Evolutionary conservation across 164 flowering plant genomes (phyloP), one percentile per base, ranked within the genome.

Genomic region (Cinnamomum micranthum): DNA sequence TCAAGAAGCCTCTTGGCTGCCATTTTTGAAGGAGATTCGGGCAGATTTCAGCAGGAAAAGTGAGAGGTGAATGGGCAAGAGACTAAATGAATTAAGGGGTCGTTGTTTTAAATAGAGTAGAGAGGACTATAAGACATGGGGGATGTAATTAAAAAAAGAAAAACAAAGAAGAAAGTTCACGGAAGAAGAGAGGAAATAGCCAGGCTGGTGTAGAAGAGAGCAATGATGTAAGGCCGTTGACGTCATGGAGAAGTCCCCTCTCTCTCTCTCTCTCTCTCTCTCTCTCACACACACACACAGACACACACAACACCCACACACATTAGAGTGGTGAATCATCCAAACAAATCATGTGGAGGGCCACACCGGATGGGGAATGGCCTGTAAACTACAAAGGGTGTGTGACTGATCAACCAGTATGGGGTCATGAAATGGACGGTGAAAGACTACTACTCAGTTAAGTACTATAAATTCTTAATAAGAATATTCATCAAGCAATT

Each of bases 1-100:
- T 81, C 81, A 14, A 80, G 51, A 50, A 82, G 77, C 74, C 94
- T 65, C 83, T 88, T 92, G 5, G 84, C 84, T 0, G 92, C 89
- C 97, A 92, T 92, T 75, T 50, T 35, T 69, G 2, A 23, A 22
- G 10, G 19, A 10, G 15, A n/a, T 23, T 15, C 9, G 25, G 12
- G 65, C 50, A 22, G 59, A 27, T 59, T 59, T 20, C 72, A 13
- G 59, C 59, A 27, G 47, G 55, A 12, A 25, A 17, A 52, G 22
- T 20, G 52, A 69, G 71, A 67, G 50, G 14, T 20, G 69, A 31
- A 14, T 31, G 25, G 41, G 19, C 60, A 55, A 55, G 71, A 69
- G 59, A 50, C 67, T 35, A 69, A 77, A 23, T 65, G 31, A 28
- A 71, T 68, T 65, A 6, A 35, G 60, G 68, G 9, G 72, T 23